A percentile compares a stretch with the other conserved stretches of the same genome.
Conservation (phyloP, 208 protist genomes). For the Trichomonas vaginalis region DNA sequence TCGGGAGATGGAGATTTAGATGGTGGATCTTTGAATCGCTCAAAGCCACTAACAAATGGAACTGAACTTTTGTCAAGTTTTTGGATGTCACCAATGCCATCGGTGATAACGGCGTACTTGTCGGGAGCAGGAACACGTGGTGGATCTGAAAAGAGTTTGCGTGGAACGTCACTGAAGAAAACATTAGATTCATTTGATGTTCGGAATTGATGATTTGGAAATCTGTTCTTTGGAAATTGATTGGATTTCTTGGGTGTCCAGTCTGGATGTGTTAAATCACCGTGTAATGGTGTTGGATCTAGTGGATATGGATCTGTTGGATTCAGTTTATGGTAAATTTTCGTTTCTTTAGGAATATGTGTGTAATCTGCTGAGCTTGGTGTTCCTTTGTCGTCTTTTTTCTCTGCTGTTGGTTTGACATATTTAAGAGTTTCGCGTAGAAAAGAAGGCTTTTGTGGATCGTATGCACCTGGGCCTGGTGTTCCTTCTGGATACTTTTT, state of each 20-base stretch:
- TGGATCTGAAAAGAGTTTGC: not conserved
- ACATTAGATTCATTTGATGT: not conserved
- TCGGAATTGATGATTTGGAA: not conserved
- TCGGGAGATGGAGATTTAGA: not conserved
- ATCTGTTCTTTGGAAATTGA: not conserved
- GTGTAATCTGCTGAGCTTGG: not conserved
- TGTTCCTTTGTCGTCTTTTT: not conserved
- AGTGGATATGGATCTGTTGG: not conserved
- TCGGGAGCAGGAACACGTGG: not conserved
- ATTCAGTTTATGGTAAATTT: not conserved
- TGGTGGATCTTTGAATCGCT: not conserved
- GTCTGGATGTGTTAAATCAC: not conserved
- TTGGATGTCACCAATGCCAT: not conserved
- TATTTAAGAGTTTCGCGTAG: not conserved
- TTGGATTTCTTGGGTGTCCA: not conserved
- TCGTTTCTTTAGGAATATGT: not conserved
- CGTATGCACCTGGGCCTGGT: not conserved
- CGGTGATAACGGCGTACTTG: not conserved
- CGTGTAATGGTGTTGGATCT: not conserved
- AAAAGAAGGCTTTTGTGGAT: not conserved
- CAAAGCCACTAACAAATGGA: not conserved
- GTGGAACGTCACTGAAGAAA: not conserved
- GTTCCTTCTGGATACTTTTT: not conserved
- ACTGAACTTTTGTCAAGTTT: not conserved
- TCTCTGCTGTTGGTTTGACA: not conserved